These are phyloP conservation scores for Goffeauzyma gilvescens DNA, from an alignment of 768 basidiomycete species.

Conservation along the genomic window DNA sequence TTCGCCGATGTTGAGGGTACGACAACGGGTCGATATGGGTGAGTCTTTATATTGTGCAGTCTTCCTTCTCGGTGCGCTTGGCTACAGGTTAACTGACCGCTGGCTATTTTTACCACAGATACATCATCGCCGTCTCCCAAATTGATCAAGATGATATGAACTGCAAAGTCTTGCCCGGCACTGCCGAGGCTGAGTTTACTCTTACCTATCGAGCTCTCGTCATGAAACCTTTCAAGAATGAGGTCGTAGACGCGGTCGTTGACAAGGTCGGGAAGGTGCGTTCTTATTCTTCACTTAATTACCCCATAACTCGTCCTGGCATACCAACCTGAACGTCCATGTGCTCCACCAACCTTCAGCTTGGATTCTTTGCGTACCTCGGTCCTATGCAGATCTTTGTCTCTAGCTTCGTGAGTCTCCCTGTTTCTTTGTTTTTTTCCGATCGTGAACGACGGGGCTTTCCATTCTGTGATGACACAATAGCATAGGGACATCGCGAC, in stretches of 20 bases:
- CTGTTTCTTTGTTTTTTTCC: neutral
- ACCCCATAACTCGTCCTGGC: neutral
- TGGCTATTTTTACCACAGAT: constrained; percentile 14
- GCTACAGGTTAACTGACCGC: neutral
- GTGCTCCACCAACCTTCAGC: constrained; percentile 39
- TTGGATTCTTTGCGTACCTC: constrained; percentile 96
- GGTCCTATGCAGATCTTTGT: constrained; percentile 89
- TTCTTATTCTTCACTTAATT: neutral
- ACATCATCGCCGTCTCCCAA: constrained; percentile 30
- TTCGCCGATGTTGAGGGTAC: constrained; percentile 95
- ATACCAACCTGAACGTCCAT: too few relatives aligned
- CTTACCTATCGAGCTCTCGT: constrained; percentile 90
- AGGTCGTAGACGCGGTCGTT: constrained; percentile 91
- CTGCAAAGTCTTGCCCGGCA: constrained; percentile 64
- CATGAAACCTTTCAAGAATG: constrained; percentile 99
- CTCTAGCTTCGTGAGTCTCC: constrained; percentile 61
- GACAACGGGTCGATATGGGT: constrained; percentile 81
- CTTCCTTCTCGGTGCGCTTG: constrained; percentile 48
- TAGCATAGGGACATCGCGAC: constrained; percentile 34
- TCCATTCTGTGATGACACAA: constrained; percentile 30
- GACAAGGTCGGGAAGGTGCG: constrained; percentile 85
- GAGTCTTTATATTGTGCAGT: constrained; percentile 47
- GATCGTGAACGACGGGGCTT: neutral
- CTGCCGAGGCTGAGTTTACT: constrained; percentile 88
- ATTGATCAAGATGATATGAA: constrained; percentile 73